These are phyloP conservation scores for Claviceps pusilla DNA, from an alignment of 2,329 filamentous ascomycete species.

Conservation along the genomic window DNA sequence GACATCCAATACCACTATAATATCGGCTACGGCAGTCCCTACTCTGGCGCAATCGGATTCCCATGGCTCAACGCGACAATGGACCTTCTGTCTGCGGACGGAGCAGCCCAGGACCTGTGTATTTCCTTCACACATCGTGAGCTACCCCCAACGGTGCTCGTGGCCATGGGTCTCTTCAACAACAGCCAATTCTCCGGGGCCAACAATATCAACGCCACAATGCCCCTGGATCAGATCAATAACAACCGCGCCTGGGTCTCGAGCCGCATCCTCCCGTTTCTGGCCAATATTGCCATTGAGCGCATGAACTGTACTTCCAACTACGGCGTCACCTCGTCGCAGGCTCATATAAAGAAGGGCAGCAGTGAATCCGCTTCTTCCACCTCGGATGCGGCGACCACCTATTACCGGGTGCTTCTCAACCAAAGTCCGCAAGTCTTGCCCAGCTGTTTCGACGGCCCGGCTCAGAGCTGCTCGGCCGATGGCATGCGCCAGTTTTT, in stretches of 20 bases:
- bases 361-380: not conserved
- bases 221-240: constrained; percentile 49
- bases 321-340: not conserved
- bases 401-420: constrained; percentile 29
- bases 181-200: constrained; percentile 42
- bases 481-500: constrained; percentile 24
- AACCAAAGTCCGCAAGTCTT: constrained; percentile 29
- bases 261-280: constrained; percentile 47
- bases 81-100: constrained; percentile 26
- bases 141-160: constrained; percentile 49
- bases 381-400: not conserved
- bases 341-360: not conserved
- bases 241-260: constrained; percentile 48
- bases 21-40: constrained; percentile 44
- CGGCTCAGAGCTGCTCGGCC: constrained; percentile 28
- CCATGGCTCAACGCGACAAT: constrained; percentile 53
- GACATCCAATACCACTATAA: constrained; percentile 53
- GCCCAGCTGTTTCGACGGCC: constrained; percentile 27
- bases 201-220: constrained; percentile 42
- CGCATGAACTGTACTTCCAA: constrained; percentile 36
- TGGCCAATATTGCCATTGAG: constrained; percentile 53
- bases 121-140: constrained; percentile 57
- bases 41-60: constrained; percentile 44
- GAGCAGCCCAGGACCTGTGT: constrained; percentile 41
- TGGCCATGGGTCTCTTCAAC: constrained; percentile 56